A percentile compares a stretch with the other conserved stretches of the same genome.
Evolutionary conservation across 352 stramenopile species (phyloP).

Genomic region (Pythium periplocum): DNA sequence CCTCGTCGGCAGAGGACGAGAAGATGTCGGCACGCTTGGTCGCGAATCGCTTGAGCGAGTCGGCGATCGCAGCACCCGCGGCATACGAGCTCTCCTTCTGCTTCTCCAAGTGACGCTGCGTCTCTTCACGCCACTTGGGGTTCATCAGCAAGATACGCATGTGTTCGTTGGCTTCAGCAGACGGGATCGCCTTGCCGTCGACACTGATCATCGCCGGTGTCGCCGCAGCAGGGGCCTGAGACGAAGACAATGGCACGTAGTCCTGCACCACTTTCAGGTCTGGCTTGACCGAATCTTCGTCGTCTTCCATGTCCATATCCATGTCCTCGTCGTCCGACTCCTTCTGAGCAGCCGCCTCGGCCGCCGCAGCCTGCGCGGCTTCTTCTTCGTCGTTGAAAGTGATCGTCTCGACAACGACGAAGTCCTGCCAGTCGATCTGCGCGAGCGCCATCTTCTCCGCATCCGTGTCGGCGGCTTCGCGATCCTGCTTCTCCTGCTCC

Average conservation of each 20-base stretch:
- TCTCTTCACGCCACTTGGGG: slow-evolving; percentile 97
- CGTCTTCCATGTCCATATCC: slow-evolving; percentile 87
- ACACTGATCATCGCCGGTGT: slow-evolving; percentile 54
- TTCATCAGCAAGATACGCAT: slow-evolving; percentile 99
- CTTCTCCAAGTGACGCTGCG: slow-evolving; percentile 93
- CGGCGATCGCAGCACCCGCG: slow-evolving; percentile 91
- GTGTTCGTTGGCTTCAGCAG: slow-evolving; percentile 94
- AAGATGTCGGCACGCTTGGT: slow-evolving; percentile 93
- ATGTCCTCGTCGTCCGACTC: slow-evolving; percentile 82
- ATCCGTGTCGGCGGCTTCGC: slow-evolving; percentile 68
- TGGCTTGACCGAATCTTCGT: slow-evolving; percentile 48
- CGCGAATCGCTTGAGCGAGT: slow-evolving; percentile 92
- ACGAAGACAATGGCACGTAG: slow-evolving; percentile 67
- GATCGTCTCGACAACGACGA: slow-evolving; percentile 99
- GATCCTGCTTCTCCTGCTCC: slow-evolving; percentile 68
- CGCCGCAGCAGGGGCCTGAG: slow-evolving; percentile 19
- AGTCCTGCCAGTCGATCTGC: slow-evolving; percentile 99
- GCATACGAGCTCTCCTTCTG: slow-evolving; percentile 96
- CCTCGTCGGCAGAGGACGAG: slow-evolving; percentile 83
- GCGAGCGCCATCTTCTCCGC: slow-evolving; percentile 64
- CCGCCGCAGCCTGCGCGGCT: slow-evolving; percentile 17
- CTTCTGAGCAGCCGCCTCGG: slow-evolving; percentile 27
- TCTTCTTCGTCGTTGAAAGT: slow-evolving; percentile 92
- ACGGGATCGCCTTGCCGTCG: slow-evolving; percentile 86
- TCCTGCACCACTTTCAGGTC: slow-evolving; percentile 82